Percentiles rank a stretch among this genome's conserved stretches.
These are phyloP conservation scores for Citrus reticulata DNA, from an alignment of 345 rosid genomes.

Conservation along the genomic window DNA sequence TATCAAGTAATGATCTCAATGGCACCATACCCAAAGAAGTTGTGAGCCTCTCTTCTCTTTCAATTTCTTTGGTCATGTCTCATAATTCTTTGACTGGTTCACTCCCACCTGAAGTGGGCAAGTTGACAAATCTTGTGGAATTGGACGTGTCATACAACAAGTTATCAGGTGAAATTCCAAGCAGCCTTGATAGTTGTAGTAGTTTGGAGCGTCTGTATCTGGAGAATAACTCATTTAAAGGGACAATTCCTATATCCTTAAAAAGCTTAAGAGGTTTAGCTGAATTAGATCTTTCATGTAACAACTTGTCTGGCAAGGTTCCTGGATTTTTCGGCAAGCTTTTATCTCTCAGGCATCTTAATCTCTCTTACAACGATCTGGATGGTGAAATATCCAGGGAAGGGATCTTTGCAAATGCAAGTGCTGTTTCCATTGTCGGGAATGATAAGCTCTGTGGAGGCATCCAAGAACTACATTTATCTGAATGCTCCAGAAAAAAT, in stretches of 20 bases:
- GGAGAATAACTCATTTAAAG: neutral
- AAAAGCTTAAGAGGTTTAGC: conserved; percentile 10
- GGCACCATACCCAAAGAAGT: conserved; percentile 32
- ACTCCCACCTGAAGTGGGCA: conserved; percentile 23
- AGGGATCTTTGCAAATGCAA: conserved; percentile 20
- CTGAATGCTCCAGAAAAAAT: conserved; percentile 1
- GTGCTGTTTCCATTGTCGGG: conserved; percentile 7
- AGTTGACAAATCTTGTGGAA: conserved; percentile 10
- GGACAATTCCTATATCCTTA: conserved; percentile 15
- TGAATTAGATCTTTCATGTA: conserved; percentile 17
- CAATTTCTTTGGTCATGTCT: conserved; percentile 27
- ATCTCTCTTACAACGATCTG: conserved; percentile 23
- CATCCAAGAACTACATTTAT: neutral
- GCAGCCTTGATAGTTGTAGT: conserved; percentile 12
- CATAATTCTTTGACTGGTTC: conserved; percentile 26
- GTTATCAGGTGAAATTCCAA: conserved; percentile 27
- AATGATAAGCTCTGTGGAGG: conserved; percentile 21
- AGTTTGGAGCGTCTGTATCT: neutral
- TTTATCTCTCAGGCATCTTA: neutral
- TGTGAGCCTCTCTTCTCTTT: conserved; percentile 24
- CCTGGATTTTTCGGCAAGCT: conserved; percentile 12
- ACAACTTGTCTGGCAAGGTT: conserved; percentile 17
- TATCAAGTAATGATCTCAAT: conserved; percentile 25
- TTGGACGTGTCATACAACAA: conserved; percentile 22
- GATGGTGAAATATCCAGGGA: conserved; percentile 15